Evolutionary conservation across 2,329 filamentous ascomycete species (phyloP).

Genomic region (Paecilomyces fulvus): DNA sequence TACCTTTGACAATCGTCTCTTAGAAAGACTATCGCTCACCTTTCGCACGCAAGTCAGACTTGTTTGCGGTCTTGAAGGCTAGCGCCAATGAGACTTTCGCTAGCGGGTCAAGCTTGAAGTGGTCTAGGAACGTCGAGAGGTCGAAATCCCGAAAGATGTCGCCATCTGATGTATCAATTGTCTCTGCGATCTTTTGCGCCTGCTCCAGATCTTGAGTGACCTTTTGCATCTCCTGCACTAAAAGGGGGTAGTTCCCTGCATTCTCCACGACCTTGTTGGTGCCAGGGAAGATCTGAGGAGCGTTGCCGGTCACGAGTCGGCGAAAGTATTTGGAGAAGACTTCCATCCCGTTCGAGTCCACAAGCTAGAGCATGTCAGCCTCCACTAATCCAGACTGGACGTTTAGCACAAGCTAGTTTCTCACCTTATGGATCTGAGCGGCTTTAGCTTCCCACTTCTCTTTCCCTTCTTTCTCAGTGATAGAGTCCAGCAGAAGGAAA

Average conservation of each 20-base stretch:
- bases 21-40: slow-evolving; percentile 48
- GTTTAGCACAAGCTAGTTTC: slow-evolving; percentile 13
- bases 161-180: slow-evolving; percentile 81
- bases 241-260: slow-evolving; percentile 72
- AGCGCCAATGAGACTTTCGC: slow-evolving; percentile 81
- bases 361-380: slow-evolving; percentile 50
- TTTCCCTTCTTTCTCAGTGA: slow-evolving; percentile 88
- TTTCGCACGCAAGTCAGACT: slow-evolving; percentile 78
- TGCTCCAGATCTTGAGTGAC: slow-evolving; percentile 72
- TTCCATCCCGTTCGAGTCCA: slow-evolving; percentile 99
- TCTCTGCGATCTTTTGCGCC: slow-evolving; percentile 84
- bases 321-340: slow-evolving; percentile 94
- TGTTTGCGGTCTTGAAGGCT: slow-evolving; percentile 76
- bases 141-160: slow-evolving; percentile 96
- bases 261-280: slow-evolving; percentile 64
- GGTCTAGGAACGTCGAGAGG: slow-evolving; percentile 87
- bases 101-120: slow-evolving; percentile 86
- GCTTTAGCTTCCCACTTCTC: slow-evolving; percentile 88
- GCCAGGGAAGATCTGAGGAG: slow-evolving; percentile 79
- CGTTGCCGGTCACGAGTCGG: slow-evolving; percentile 85
- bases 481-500: slow-evolving; percentile 83
- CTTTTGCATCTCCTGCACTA: slow-evolving; percentile 79
- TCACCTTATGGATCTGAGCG: slow-evolving; percentile 85
- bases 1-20: background rate
- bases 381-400: background rate